Conservation (phyloP, 345 rosid species). For the Pistacia integerrima region DNA sequence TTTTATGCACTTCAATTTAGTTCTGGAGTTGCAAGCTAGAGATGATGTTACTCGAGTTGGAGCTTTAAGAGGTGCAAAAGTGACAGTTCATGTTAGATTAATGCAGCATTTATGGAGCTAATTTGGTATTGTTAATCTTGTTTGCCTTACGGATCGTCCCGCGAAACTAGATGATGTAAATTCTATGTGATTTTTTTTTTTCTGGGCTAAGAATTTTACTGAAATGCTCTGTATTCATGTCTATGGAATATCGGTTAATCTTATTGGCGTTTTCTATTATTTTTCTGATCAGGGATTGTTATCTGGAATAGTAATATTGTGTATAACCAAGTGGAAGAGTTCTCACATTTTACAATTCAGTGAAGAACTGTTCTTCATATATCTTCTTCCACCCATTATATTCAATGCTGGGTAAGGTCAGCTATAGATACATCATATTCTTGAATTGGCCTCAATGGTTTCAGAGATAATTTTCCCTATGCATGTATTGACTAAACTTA, state of each 20-base stretch:
- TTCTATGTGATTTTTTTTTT: too few relatives aligned
- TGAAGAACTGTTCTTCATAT: constrained; percentile 87
- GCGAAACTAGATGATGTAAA: too few relatives aligned
- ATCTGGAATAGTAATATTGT: constrained; percentile 61
- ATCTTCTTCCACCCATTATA: constrained; percentile 95
- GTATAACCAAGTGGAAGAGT: constrained; percentile 65
- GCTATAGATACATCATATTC: neutral
- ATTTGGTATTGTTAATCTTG: neutral
- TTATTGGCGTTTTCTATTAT: neutral
- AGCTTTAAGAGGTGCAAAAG: neutral
- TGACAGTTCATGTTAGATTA: neutral
- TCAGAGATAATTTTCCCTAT: constrained; percentile 1
- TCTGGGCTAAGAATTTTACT: neutral
- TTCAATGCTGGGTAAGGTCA: constrained; percentile 87
- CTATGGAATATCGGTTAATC: neutral
- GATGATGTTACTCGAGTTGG: neutral
- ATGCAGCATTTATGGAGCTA: neutral
- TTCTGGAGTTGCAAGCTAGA: neutral
- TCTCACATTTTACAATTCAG: constrained; percentile 74
- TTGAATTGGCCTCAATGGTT: neutral
- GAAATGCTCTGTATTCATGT: neutral
- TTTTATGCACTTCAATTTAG: neutral
- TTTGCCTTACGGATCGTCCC: too few relatives aligned
- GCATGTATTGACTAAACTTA: constrained; percentile 5
- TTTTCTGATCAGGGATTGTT: constrained; percentile 54